Evolutionary conservation across 2,329 filamentous ascomycete genomes (phyloP).

Genomic region (Sarocladiaceae sp.): DNA sequence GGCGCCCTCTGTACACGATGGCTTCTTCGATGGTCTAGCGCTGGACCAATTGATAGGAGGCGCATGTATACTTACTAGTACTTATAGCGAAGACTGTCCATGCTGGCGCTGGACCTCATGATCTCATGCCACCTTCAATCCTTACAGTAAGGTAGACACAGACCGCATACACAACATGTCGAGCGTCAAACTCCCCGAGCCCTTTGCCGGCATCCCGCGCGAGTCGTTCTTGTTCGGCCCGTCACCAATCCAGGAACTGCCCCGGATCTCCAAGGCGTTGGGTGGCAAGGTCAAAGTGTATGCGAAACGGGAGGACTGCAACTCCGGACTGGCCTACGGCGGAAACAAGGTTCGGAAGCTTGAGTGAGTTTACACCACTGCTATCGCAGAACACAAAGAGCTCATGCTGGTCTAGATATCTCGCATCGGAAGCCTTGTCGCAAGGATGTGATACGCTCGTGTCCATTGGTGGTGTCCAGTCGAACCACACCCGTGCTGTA

Average conservation of each 20-base stretch:
- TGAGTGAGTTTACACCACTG: conserved; percentile 40
- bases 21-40: too few relatives aligned
- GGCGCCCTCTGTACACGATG: too few relatives aligned
- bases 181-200: conserved; percentile 47
- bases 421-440: conserved; percentile 57
- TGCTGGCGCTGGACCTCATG: too few relatives aligned
- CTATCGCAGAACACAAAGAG: too few relatives aligned
- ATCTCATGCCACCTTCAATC: too few relatives aligned
- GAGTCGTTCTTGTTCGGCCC: conserved; percentile 60
- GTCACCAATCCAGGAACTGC: conserved; percentile 64
- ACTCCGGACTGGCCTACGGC: conserved; percentile 28
- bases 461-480: conserved; percentile 64
- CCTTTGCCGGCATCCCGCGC: conserved; percentile 60
- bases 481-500: conserved; percentile 66
- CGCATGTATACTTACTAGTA: too few relatives aligned
- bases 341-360: conserved; percentile 34
- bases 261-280: conserved; percentile 59
- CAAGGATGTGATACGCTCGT: conserved; percentile 58
- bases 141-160: too few relatives aligned
- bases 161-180: too few relatives aligned
- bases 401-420: conserved; percentile 41
- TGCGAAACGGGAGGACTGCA: conserved; percentile 34
- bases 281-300: conserved; percentile 59
- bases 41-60: too few relatives aligned
- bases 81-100: too few relatives aligned